Percentiles rank a stretch among this genome's conserved stretches.
phyloP scores from a whole-genome alignment of 345 rosid species.

The Turritis glabra region DNA sequence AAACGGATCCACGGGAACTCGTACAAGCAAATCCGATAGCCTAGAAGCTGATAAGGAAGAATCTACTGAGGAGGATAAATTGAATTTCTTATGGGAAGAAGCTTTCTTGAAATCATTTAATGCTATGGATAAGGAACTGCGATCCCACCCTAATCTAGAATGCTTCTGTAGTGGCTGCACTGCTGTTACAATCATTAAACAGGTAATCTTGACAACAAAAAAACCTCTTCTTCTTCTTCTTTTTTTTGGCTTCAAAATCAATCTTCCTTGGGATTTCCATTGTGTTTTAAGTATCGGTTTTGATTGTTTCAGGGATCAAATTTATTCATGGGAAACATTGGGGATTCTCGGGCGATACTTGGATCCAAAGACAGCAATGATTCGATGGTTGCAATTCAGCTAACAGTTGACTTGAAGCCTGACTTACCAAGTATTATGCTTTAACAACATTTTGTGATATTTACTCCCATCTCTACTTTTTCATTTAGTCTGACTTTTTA shows the following conservation, averaged over 20 bases:
- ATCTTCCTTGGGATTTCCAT: not conserved
- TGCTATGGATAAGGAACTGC: conserved; percentile 96
- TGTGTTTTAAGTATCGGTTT: conserved; percentile 16
- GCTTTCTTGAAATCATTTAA: conserved; percentile 85
- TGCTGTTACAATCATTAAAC: conserved; percentile 84
- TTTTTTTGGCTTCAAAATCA: not conserved
- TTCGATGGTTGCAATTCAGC: conserved; percentile 84
- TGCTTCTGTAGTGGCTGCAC: conserved; percentile 99
- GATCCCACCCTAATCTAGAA: conserved; percentile 90
- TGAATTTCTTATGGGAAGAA: conserved; percentile 79
- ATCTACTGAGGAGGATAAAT: conserved; percentile 53
- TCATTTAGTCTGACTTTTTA: conserved; percentile 9
- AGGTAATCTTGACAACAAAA: conserved; percentile 48
- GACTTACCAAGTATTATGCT: conserved; percentile 89
- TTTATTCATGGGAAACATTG: conserved; percentile 94
- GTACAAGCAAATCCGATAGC: conserved; percentile 49
- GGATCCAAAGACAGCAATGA: conserved; percentile 81
- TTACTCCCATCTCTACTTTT: not conserved
- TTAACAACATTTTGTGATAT: not conserved
- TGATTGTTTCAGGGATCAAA: conserved; percentile 68
- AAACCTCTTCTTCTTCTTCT: no score
- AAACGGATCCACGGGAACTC: conserved; percentile 52
- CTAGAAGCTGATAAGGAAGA: conserved; percentile 56
- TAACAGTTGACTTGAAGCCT: conserved; percentile 95
- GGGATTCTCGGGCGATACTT: conserved; percentile 97